phyloP scores from a whole-genome alignment of 2,329 filamentous ascomycete genomes.

The Karstenula rhodostoma region DNA sequence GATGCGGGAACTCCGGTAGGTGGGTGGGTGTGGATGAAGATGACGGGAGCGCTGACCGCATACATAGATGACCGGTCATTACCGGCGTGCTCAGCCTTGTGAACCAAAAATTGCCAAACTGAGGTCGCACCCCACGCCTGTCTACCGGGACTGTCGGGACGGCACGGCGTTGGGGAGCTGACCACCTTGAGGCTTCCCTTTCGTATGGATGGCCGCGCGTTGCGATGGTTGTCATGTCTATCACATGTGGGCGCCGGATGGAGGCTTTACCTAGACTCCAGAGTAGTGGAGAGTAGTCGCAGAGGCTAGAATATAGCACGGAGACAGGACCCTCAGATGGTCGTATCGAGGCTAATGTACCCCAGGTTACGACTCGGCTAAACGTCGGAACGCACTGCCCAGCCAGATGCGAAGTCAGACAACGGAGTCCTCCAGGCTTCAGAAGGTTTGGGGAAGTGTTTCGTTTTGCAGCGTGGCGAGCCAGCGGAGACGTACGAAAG shows the following conservation, averaged over 20 bases:
- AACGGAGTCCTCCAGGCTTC: slow-evolving; percentile 20
- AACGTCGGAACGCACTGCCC: slow-evolving; percentile 25
- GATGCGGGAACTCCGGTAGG: slow-evolving; percentile 8
- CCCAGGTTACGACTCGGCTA: slow-evolving; percentile 41
- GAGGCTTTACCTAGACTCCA: slow-evolving; percentile 11
- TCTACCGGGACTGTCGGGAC: no score
- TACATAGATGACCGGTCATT: slow-evolving; percentile 31
- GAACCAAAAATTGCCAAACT: slow-evolving; percentile 23
- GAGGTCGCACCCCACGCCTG: slow-evolving; percentile 7
- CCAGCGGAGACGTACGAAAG: slow-evolving; percentile 19
- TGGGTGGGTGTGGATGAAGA: slow-evolving; percentile 16
- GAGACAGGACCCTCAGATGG: slow-evolving; percentile 41
- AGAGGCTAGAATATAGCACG: slow-evolving; percentile 39
- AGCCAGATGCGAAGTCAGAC: slow-evolving; percentile 15
- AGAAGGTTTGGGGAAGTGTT: slow-evolving; percentile 27
- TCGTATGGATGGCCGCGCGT: background rate
- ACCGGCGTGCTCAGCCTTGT: slow-evolving; percentile 42
- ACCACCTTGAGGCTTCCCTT: background rate
- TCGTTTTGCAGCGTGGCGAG: slow-evolving; percentile 29
- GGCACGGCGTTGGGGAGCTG: slow-evolving; percentile 11
- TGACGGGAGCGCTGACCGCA: slow-evolving; percentile 43
- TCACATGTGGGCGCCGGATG: slow-evolving; percentile 15
- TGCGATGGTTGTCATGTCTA: background rate
- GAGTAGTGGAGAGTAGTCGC: slow-evolving; percentile 12
- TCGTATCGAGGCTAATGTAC: slow-evolving; percentile 38